These are phyloP conservation scores for Zygosaccharomyces kombuchaensis DNA, from an alignment of 805 yeast genomes.

Conservation along the genomic window DNA sequence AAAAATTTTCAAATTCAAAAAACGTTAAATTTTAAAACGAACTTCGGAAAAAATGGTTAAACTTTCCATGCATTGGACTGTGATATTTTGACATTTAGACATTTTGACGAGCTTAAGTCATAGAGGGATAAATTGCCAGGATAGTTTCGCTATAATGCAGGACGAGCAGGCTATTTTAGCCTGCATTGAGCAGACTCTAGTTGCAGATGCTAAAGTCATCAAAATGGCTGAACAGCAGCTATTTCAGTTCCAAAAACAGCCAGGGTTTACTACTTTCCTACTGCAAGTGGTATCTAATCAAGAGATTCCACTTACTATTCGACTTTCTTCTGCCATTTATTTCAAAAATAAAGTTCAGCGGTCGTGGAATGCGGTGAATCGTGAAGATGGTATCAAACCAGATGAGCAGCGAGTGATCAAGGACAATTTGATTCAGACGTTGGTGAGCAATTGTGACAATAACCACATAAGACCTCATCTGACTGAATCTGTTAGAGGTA, in stretches of 20 bases:
- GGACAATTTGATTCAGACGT: conserved; percentile 48
- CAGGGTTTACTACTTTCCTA: conserved; percentile 54
- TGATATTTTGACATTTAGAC: neutral
- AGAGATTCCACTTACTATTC: conserved; percentile 40
- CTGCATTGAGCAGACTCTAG: conserved; percentile 52
- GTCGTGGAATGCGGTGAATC: conserved; percentile 43
- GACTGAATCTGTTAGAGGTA: conserved; percentile 51
- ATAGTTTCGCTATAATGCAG: conserved; percentile 21
- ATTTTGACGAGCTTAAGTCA: neutral
- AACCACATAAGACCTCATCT: conserved; percentile 51
- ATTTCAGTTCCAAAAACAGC: conserved; percentile 47
- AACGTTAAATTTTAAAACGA: conserved; percentile 3
- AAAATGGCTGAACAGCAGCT: conserved; percentile 52
- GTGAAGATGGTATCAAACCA: conserved; percentile 32
- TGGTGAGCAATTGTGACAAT: conserved; percentile 42
- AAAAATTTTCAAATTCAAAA: conserved; percentile 1
- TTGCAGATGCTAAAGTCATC: conserved; percentile 46
- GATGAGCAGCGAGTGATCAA: conserved; percentile 56
- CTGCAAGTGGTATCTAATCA: conserved; percentile 47
- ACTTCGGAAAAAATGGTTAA: conserved; percentile 1
- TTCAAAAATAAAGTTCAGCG: conserved; percentile 59
- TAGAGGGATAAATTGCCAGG: neutral
- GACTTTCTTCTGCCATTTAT: conserved; percentile 61
- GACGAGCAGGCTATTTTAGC: conserved; percentile 48
- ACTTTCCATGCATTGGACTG: neutral